Conservation (phyloP, 2,329 filamentous ascomycete genomes). For the Aspergillus viridinutans region DNA sequence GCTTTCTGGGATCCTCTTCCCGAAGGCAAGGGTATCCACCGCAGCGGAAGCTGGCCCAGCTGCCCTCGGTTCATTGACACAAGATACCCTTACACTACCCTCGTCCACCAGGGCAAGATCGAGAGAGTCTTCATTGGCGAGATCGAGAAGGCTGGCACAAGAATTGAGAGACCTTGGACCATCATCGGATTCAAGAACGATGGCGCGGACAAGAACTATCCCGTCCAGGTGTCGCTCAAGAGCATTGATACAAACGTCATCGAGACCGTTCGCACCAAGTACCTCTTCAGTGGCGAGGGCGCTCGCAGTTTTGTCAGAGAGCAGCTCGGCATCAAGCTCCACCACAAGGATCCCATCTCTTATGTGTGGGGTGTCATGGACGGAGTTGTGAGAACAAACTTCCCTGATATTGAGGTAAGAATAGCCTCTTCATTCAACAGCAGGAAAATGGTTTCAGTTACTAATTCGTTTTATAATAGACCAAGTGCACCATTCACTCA, state of each 20-base stretch:
- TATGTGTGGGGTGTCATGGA: conserved; percentile 67
- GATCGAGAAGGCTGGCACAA: conserved; percentile 54
- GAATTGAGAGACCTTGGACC: conserved; percentile 58
- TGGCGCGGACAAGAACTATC: conserved; percentile 63
- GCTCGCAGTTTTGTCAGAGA: conserved; percentile 58
- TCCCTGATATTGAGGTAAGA: conserved; percentile 58
- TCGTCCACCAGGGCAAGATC: conserved; percentile 60
- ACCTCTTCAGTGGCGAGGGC: conserved; percentile 61
- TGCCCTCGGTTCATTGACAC: conserved; percentile 77
- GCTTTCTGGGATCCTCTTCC: conserved; percentile 60
- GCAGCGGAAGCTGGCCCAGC: conserved; percentile 72
- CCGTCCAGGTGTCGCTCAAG: conserved; percentile 72
- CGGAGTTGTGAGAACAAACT: conserved; percentile 58
- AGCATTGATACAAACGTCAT: conserved; percentile 68
- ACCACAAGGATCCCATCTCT: conserved; percentile 59
- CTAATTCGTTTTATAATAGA: conserved; percentile 34
- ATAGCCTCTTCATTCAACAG: neutral
- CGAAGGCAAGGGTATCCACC: conserved; percentile 51
- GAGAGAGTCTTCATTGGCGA: conserved; percentile 60
- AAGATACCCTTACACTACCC: conserved; percentile 60
- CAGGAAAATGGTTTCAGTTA: neutral
- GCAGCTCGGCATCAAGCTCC: conserved; percentile 62
- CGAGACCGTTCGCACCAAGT: conserved; percentile 63
- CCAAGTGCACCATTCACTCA: conserved; percentile 65
- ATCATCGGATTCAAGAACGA: conserved; percentile 60